These are phyloP conservation scores for Pachysandra terminalis DNA, from an alignment of 164 flowering plant genomes.

Conservation along the genomic window DNA sequence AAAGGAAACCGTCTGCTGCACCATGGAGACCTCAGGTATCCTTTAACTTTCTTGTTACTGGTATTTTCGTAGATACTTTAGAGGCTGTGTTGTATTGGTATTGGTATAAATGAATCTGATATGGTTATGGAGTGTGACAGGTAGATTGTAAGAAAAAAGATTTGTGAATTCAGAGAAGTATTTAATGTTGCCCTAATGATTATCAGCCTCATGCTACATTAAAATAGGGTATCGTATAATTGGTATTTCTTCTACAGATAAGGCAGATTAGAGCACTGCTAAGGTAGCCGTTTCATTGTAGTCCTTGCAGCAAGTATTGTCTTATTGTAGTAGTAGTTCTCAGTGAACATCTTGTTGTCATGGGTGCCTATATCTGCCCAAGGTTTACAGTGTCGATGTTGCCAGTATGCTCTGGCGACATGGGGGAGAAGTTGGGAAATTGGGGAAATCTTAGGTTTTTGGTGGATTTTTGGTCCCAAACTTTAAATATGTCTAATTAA, in stretches of 20 bases:
- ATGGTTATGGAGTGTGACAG: neutral
- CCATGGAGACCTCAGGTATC: slow-evolving; percentile 80
- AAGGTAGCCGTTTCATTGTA: too few relatives aligned
- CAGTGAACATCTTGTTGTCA: too few relatives aligned
- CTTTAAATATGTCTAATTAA: too few relatives aligned
- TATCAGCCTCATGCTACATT: too few relatives aligned
- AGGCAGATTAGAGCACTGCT: neutral
- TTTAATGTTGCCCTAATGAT: neutral
- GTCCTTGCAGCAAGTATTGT: too few relatives aligned
- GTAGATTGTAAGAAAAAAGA: neutral
- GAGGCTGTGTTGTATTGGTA: neutral
- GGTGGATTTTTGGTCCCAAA: too few relatives aligned
- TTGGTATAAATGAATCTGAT: neutral
- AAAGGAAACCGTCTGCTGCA: slow-evolving; percentile 46
- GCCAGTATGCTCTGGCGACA: too few relatives aligned
- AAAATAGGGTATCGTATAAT: neutral
- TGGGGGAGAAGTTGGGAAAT: too few relatives aligned
- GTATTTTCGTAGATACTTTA: neutral
- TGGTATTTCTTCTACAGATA: neutral
- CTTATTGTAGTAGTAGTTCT: too few relatives aligned
- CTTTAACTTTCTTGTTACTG: neutral
- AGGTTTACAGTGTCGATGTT: too few relatives aligned
- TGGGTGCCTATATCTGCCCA: too few relatives aligned
- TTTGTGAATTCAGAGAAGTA: neutral
- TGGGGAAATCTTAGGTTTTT: too few relatives aligned